Conservation (phyloP, 306 rosid genomes). For the Parietaria judaica region DNA sequence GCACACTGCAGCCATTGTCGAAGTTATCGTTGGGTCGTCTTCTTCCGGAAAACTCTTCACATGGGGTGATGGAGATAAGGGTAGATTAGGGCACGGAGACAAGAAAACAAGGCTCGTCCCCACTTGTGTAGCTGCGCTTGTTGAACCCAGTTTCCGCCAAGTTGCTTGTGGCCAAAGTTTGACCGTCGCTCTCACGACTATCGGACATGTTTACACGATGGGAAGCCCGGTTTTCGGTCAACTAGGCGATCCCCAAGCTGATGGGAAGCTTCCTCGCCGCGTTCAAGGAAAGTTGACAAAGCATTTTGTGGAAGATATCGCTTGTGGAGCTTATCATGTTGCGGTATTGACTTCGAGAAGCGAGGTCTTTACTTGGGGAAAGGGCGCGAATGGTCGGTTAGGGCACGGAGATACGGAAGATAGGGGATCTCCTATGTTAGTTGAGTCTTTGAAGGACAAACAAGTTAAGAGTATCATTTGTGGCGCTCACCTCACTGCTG, state of each 20-base stretch:
- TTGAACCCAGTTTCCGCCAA: conserved; percentile 76
- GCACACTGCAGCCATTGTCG: conserved; percentile 99
- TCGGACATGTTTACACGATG: conserved; percentile 82
- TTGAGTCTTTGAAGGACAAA: conserved; percentile 82
- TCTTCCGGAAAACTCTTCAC: conserved; percentile 94
- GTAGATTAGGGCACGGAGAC: conserved; percentile 95
- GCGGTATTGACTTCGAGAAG: conserved; percentile 83
- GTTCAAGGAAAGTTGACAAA: conserved; percentile 74
- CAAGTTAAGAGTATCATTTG: conserved; percentile 85
- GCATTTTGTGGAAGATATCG: conserved; percentile 85
- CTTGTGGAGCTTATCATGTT: conserved; percentile 96
- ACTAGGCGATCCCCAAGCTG: conserved; percentile 73
- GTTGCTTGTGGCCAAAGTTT: conserved; percentile 93
- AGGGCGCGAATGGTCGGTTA: conserved; percentile 95
- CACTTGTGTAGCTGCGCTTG: conserved; percentile 77
- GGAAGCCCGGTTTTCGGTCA: conserved; percentile 97
- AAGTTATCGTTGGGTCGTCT: conserved; percentile 83
- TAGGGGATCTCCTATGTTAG: conserved; percentile 64
- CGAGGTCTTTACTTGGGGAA: conserved; percentile 98
- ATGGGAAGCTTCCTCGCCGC: conserved; percentile 64
- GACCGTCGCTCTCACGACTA: conserved; percentile 81
- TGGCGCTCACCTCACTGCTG: conserved; percentile 82
- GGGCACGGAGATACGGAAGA: conserved; percentile 90
- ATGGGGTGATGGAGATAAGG: conserved; percentile 99
- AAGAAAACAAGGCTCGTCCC: conserved; percentile 89